Conservation (phyloP, 176 grass and related monocot species). For the Aegilops tauschii region DNA sequence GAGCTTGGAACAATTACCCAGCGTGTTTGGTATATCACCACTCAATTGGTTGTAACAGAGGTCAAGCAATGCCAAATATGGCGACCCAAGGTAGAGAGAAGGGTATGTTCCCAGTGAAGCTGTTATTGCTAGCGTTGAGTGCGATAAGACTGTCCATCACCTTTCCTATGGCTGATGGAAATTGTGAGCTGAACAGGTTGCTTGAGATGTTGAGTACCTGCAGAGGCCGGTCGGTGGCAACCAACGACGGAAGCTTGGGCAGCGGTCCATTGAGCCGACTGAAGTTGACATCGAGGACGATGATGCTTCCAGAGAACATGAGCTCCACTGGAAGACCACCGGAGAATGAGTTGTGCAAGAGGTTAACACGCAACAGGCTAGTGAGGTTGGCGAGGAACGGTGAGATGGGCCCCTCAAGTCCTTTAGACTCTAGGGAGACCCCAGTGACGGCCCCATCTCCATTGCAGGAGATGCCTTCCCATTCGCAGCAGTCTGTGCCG, state of each 20-base stretch:
- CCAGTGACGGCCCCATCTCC: not conserved
- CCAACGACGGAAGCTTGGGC: not conserved
- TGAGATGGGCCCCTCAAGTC: conserved; percentile 12
- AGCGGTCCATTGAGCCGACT: not conserved
- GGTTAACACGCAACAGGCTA: not conserved
- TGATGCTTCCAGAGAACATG: conserved; percentile 1
- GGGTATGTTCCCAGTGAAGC: not conserved
- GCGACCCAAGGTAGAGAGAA: not conserved
- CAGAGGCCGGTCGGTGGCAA: not conserved
- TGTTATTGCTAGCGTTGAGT: conserved; percentile 1
- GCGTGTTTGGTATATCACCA: not conserved
- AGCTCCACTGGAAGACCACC: not conserved
- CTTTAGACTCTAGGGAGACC: not conserved
- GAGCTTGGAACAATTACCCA: conserved; percentile 14
- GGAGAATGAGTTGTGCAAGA: conserved; percentile 18
- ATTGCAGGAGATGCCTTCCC: conserved; percentile 17
- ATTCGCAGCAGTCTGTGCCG: conserved; percentile 19
- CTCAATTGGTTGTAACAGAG: conserved; percentile 28
- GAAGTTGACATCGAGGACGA: conserved; percentile 15
- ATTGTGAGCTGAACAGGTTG: not conserved
- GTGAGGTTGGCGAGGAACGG: not conserved
- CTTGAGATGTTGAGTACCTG: conserved; percentile 27
- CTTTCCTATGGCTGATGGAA: not conserved
- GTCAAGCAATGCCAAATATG: not conserved
- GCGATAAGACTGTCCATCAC: not conserved